Conservation (phyloP, 768 basidiomycete genomes). For the Clavulina sp. region DNA sequence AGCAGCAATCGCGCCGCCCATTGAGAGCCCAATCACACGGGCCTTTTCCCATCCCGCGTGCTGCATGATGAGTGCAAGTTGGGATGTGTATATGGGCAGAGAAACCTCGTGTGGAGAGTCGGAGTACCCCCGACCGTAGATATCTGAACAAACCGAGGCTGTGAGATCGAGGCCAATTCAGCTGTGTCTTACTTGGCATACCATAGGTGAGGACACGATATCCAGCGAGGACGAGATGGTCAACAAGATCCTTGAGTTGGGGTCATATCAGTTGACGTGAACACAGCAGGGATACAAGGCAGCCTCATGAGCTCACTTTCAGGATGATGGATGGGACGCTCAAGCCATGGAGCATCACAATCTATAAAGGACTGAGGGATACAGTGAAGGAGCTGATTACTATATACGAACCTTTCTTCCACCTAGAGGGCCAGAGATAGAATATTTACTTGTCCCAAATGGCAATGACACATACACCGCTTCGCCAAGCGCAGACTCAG, state of each 20-base stretch:
- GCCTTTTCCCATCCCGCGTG: slow-evolving; percentile 56
- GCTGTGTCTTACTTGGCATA: slow-evolving; percentile 14
- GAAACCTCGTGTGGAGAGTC: slow-evolving; percentile 59
- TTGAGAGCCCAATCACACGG: slow-evolving; percentile 51
- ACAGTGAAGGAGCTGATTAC: no score
- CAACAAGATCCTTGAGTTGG: slow-evolving; percentile 47
- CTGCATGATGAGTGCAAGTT: slow-evolving; percentile 72
- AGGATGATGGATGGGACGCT: slow-evolving; percentile 62
- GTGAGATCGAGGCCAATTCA: no score
- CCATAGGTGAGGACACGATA: slow-evolving; percentile 65
- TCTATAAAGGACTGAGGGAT: slow-evolving; percentile 29
- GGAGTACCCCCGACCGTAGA: slow-evolving; percentile 71
- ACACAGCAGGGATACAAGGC: no score
- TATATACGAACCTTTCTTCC: no score
- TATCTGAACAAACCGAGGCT: slow-evolving; percentile 30
- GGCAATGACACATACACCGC: no score
- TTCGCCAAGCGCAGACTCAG: no score
- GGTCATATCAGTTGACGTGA: neutral
- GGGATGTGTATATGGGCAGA: slow-evolving; percentile 44
- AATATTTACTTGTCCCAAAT: no score
- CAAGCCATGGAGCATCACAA: slow-evolving; percentile 62
- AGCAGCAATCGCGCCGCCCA: slow-evolving; percentile 63
- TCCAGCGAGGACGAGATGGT: slow-evolving; percentile 39
- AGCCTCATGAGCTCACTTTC: slow-evolving; percentile 20
- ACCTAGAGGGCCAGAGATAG: no score